Conservation (phyloP, 345 rosid species). For the Citrus reticulata region DNA sequence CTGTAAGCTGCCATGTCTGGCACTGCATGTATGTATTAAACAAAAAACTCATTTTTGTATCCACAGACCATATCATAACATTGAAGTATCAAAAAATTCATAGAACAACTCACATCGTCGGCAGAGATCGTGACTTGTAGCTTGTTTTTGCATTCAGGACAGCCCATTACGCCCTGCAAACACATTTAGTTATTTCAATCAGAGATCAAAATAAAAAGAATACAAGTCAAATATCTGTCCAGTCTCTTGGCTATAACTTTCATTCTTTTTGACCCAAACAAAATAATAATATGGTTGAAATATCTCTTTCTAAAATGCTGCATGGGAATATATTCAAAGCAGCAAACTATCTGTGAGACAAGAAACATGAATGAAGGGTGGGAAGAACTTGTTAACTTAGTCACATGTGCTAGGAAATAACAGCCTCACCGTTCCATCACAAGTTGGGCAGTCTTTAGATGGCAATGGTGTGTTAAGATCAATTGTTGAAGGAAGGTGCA, state of each 20-base stretch:
- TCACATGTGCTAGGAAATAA: not conserved
- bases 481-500: slow-evolving; percentile 75
- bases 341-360: not conserved
- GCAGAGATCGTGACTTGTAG: slow-evolving; percentile 86
- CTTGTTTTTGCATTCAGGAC: slow-evolving; percentile 88
- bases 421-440: slow-evolving; percentile 84
- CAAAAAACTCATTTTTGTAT: not conserved
- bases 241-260: not conserved
- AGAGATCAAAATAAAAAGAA: slow-evolving; percentile 6
- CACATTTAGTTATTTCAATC: slow-evolving; percentile 11
- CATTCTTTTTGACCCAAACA: not conserved
- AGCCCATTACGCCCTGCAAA: slow-evolving; percentile 85
- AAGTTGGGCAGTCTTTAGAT: slow-evolving; percentile 79
- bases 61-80: not conserved
- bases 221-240: not conserved
- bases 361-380: not conserved
- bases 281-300: not conserved
- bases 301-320: not conserved
- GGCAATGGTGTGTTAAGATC: slow-evolving; percentile 71
- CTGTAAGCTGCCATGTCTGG: not conserved
- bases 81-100: not conserved
- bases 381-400: slow-evolving; percentile 2
- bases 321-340: not conserved
- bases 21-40: not conserved
- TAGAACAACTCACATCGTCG: slow-evolving; percentile 72